Evolutionary conservation across 139 green algal genomes (phyloP).

Genomic region (Micromonas commoda): DNA sequence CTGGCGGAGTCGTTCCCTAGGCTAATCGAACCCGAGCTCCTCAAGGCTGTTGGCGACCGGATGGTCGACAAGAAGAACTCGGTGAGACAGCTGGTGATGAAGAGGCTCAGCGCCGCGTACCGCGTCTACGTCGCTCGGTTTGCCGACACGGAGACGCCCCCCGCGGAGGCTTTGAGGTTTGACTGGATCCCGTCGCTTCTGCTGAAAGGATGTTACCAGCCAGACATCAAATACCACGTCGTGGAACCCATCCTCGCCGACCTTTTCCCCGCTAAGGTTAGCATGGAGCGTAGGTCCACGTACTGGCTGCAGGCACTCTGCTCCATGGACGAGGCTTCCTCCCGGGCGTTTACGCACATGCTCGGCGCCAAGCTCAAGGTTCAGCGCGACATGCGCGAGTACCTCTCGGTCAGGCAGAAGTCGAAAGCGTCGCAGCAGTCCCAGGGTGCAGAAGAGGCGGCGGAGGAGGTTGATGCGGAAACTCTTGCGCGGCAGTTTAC

Average conservation of each 20-base stretch:
- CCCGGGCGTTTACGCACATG: background rate
- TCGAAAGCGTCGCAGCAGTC: background rate
- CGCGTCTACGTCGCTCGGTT: background rate
- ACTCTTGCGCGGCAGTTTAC: background rate
- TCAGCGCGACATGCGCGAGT: background rate
- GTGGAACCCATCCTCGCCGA: conserved; percentile 8
- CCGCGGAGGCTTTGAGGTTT: background rate
- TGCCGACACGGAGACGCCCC: background rate
- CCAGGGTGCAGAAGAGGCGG: background rate
- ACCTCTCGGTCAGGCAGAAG: background rate
- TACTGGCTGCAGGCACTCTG: conserved; percentile 11
- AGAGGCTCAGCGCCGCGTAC: conserved; percentile 3
- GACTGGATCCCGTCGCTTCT: conserved; percentile 13
- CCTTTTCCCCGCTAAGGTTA: background rate
- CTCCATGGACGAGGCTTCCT: background rate
- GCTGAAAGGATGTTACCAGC: background rate
- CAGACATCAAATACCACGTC: background rate
- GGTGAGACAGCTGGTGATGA: background rate
- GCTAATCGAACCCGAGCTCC: background rate
- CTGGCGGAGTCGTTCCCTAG: background rate
- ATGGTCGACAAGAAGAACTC: background rate
- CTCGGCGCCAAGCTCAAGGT: background rate
- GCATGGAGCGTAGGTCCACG: background rate
- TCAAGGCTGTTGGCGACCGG: background rate
- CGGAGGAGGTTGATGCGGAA: background rate